Evolutionary conservation across 495 filamentous ascomycete genomes (phyloP).

Genomic region (Xylaria bambusicola): DNA sequence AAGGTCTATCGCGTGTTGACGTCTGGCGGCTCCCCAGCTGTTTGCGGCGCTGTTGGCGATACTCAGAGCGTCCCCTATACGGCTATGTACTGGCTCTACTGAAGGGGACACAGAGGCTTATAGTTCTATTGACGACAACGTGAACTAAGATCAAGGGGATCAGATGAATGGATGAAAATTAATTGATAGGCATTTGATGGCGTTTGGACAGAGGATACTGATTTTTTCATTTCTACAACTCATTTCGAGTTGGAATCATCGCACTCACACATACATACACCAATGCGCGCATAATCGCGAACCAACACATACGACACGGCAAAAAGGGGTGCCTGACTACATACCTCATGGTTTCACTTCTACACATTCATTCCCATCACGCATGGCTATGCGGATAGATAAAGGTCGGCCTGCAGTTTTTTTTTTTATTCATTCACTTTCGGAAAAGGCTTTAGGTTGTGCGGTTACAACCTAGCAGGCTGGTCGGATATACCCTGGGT

Average conservation of each 20-base stretch:
- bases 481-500: constrained; percentile 27
- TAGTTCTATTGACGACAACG: too few species aligned
- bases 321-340: neutral
- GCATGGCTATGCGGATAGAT: constrained; percentile 18
- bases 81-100: constrained; percentile 72
- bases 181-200: constrained; percentile 9
- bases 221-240: neutral
- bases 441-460: neutral
- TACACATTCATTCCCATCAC: constrained; percentile 13
- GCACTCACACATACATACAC: neutral
- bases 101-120: neutral
- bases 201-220: constrained; percentile 11
- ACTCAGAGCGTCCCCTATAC: constrained; percentile 62
- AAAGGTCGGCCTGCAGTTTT: constrained; percentile 11
- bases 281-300: too few species aligned
- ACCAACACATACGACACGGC: neutral
- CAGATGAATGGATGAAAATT: neutral
- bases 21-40: constrained; percentile 58
- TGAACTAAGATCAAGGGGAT: too few species aligned
- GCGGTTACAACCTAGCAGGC: constrained; percentile 2
- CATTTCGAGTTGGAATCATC: neutral
- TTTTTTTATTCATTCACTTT: neutral
- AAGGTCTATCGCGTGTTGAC: constrained; percentile 70
- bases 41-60: constrained; percentile 45
- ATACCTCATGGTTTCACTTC: constrained; percentile 6